Evolutionary conservation across 345 rosid species (phyloP).

Genomic region (Crucihimalaya himalaica): DNA sequence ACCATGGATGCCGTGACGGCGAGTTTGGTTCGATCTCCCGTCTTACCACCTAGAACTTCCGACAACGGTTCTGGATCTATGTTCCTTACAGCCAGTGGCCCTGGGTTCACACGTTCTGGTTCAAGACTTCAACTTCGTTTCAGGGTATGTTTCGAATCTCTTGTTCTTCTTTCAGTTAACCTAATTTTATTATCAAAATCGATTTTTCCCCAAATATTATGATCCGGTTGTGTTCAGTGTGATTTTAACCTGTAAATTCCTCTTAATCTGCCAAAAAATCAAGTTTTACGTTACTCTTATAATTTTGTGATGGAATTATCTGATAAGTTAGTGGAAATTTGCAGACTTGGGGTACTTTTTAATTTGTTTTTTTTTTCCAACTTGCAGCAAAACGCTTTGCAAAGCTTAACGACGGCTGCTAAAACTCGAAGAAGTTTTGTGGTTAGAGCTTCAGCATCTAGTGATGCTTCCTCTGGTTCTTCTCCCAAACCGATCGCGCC

Average conservation of each 20-base stretch:
- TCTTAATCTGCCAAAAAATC: not conserved
- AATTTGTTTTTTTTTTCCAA: not conserved
- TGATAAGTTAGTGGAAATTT: too few species aligned
- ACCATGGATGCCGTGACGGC: constrained; percentile 55
- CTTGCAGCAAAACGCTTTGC: constrained; percentile 33
- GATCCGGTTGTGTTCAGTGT: constrained; percentile 3
- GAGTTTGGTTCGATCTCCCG: constrained; percentile 43
- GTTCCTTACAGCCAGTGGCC: constrained; percentile 40
- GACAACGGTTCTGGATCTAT: constrained; percentile 44
- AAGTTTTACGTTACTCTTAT: too few species aligned
- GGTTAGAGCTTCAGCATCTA: constrained; percentile 67
- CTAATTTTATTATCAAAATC: not conserved
- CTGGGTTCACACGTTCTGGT: constrained; percentile 41
- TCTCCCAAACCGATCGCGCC: constrained; percentile 71
- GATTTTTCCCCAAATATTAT: not conserved
- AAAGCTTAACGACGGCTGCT: constrained; percentile 35
- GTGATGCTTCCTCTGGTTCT: constrained; percentile 54
- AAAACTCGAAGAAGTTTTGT: constrained; percentile 48
- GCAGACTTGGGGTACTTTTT: too few species aligned
- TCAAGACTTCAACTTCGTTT: constrained; percentile 19
- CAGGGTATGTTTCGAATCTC: constrained; percentile 41
- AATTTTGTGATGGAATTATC: too few species aligned
- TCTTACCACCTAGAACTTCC: constrained; percentile 35
- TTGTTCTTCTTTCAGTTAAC: not conserved
- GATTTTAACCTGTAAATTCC: not conserved